phyloP scores from a whole-genome alignment of 2,329 filamentous ascomycete species.

The Epichloe bromicola region DNA sequence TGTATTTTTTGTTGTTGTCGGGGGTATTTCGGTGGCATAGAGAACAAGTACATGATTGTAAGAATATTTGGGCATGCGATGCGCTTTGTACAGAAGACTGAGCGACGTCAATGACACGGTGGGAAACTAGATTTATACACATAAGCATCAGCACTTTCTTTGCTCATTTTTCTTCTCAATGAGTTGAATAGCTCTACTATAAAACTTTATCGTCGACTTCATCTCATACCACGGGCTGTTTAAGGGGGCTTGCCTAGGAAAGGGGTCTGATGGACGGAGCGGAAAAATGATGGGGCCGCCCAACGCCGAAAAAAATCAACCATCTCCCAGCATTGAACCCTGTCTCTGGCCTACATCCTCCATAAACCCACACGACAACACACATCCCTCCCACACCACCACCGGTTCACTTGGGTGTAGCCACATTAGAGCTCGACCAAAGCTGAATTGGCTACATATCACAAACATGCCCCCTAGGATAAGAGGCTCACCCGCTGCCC shows the following conservation, averaged over 20 bases:
- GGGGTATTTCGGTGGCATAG: not conserved
- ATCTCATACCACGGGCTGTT: too few relatives aligned
- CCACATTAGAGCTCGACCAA: not conserved
- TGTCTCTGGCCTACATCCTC: not conserved
- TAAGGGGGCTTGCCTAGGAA: not conserved
- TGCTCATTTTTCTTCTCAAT: too few relatives aligned
- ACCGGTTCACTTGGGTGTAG: not conserved
- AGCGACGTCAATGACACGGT: not conserved
- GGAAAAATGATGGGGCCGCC: slow-evolving; percentile 5
- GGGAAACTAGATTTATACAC: not conserved
- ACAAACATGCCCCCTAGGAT: slow-evolving; percentile 10
- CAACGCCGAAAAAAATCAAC: not conserved
- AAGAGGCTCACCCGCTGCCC: slow-evolving; percentile 15
- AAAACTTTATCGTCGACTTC: too few relatives aligned
- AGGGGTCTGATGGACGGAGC: not conserved
- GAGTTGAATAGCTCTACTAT: too few relatives aligned
- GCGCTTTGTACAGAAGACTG: not conserved
- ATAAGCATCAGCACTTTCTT: not conserved
- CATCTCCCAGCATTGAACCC: too few relatives aligned
- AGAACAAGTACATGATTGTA: not conserved
- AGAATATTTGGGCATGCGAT: not conserved
- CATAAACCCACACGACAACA: not conserved
- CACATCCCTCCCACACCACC: not conserved
- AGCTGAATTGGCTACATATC: not conserved
- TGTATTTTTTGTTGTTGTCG: not conserved